A percentile compares a stretch with the other conserved stretches of the same genome.
Conservation (phyloP, 768 basidiomycete genomes). For the Strobilomyces dryophilus region DNA sequence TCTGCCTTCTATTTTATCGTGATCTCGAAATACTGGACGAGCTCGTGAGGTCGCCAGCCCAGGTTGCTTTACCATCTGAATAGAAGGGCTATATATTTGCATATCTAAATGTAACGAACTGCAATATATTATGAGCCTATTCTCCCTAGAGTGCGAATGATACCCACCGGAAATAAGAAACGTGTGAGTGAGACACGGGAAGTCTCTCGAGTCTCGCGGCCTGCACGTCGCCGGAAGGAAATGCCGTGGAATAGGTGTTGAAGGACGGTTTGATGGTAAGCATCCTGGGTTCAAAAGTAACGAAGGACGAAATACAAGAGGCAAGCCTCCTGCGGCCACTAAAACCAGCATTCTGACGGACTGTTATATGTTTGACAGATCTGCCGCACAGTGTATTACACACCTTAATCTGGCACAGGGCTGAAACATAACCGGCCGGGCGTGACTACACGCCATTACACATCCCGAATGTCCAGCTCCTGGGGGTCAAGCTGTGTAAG, state of each 20-base stretch:
- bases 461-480: neutral
- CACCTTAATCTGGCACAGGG: slow-evolving; percentile 18
- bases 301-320: neutral
- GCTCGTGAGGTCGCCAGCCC: slow-evolving; percentile 24
- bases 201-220: slow-evolving; percentile 20
- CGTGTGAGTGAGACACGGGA: slow-evolving; percentile 35
- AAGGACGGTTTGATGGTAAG: slow-evolving; percentile 17
- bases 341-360: neutral
- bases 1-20: slow-evolving; percentile 57
- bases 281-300: slow-evolving; percentile 15
- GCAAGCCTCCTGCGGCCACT: neutral
- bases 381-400: slow-evolving; percentile 21
- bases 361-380: slow-evolving; percentile 19
- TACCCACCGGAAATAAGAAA: slow-evolving; percentile 48
- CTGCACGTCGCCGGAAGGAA: slow-evolving; percentile 34
- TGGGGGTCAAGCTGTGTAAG: neutral
- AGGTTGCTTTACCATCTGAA: slow-evolving; percentile 40
- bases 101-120: slow-evolving; percentile 58
- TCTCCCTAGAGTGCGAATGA: neutral
- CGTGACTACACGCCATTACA: neutral
- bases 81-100: slow-evolving; percentile 57
- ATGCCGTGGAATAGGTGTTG: slow-evolving; percentile 7
- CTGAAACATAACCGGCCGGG: slow-evolving; percentile 6
- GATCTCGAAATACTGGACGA: slow-evolving; percentile 54
- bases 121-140: slow-evolving; percentile 7